These are phyloP conservation scores for Calonectria pseudoturangicola DNA, from an alignment of 2,329 filamentous ascomycete genomes.

Conservation along the genomic window DNA sequence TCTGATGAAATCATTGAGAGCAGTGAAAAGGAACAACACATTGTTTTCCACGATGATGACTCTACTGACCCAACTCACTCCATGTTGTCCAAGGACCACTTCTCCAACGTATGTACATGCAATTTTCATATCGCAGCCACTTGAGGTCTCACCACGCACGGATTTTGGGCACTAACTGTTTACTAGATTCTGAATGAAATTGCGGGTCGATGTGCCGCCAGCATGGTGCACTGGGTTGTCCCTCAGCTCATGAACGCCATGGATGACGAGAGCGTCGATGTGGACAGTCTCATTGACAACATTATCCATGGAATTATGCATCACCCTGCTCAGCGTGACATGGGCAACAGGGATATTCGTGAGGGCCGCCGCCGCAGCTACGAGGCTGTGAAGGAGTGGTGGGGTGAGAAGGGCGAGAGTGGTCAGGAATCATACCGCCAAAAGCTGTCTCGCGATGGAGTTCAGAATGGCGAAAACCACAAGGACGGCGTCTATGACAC, in stretches of 20 bases:
- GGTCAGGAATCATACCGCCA: conserved; percentile 79
- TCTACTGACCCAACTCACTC: conserved; percentile 92
- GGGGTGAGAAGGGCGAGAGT: conserved; percentile 76
- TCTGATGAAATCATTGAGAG: conserved; percentile 91
- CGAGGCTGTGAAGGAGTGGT: conserved; percentile 88
- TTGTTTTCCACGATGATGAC: conserved; percentile 88
- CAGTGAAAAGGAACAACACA: conserved; percentile 87
- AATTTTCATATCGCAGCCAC: neutral
- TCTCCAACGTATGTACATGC: conserved; percentile 79
- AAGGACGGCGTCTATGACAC: conserved; percentile 89
- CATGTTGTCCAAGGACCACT: conserved; percentile 97
- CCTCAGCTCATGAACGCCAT: conserved; percentile 92
- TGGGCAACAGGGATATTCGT: conserved; percentile 80
- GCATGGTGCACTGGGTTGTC: conserved; percentile 88
- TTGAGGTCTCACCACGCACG: neutral
- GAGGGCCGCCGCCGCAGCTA: conserved; percentile 89
- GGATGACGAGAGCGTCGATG: conserved; percentile 84
- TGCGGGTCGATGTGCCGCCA: conserved; percentile 87
- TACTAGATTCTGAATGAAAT: conserved; percentile 85
- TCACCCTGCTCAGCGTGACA: conserved; percentile 86
- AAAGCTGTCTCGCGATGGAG: conserved; percentile 86
- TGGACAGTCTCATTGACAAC: conserved; percentile 81
- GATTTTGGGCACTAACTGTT: conserved; percentile 17
- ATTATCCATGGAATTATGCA: conserved; percentile 91
- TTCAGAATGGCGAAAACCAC: conserved; percentile 87